Conservation (phyloP, 257 asterid genomes). For the Buddleja alternifolia region DNA sequence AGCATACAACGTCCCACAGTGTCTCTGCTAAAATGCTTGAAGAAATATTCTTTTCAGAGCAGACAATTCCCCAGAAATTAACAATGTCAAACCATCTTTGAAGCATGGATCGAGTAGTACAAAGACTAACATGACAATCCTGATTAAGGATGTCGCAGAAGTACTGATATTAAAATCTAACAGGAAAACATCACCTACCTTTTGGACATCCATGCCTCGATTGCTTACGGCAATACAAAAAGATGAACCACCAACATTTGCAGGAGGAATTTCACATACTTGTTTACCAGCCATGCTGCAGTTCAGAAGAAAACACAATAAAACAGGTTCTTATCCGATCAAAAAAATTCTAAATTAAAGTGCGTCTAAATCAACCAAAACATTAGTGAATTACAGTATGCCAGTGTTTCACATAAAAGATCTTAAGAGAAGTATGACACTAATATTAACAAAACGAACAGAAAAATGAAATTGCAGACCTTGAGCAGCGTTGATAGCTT, state of each 20-base stretch:
- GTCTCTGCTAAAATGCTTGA: neutral
- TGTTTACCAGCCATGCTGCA: conserved; percentile 98
- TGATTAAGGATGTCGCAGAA: conserved; percentile 2
- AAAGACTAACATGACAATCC: conserved; percentile 4
- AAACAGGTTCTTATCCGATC: neutral
- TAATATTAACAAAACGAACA: conserved; percentile 21
- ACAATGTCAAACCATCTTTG: neutral
- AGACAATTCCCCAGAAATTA: neutral
- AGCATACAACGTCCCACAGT: conserved; percentile 14
- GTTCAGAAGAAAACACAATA: conserved; percentile 22
- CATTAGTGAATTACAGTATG: neutral
- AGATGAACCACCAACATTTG: conserved; percentile 82
- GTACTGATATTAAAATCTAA: conserved; percentile 16
- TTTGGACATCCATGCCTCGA: conserved; percentile 88
- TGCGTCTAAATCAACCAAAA: conserved; percentile 19
- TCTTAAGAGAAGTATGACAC: neutral
- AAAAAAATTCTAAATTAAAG: conserved; percentile 8
- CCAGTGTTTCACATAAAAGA: neutral
- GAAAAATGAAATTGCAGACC: conserved; percentile 48
- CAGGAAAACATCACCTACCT: conserved; percentile 55
- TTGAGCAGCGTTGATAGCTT: conserved; percentile 85
- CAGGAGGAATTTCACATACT: conserved; percentile 87
- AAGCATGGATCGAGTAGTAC: neutral
- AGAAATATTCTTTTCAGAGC: conserved; percentile 8
- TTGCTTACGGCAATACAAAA: conserved; percentile 85